A percentile compares a stretch with the other conserved stretches of the same genome.
These are phyloP conservation scores for Iris pallida DNA, from an alignment of 116 monocot species.

Conservation along the genomic window DNA sequence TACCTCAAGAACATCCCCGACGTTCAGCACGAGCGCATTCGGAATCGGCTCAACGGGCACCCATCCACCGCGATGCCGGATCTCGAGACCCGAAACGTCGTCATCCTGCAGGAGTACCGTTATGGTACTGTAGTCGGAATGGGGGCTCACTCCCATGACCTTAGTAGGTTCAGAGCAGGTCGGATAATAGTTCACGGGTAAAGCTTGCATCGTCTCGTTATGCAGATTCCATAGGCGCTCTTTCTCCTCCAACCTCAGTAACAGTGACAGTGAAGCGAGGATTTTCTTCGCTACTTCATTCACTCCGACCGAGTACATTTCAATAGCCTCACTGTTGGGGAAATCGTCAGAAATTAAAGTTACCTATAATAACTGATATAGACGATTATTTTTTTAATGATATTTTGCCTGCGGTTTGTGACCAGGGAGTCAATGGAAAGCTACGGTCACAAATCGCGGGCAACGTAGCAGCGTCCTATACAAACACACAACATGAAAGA, in stretches of 20 bases:
- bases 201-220: background rate
- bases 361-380: background rate
- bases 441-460: no score
- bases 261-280: background rate
- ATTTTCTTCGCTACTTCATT: slow-evolving; percentile 3
- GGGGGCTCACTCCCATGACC: slow-evolving; percentile 9
- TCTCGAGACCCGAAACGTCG: slow-evolving; percentile 13
- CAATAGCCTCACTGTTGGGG: slow-evolving; percentile 19
- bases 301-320: slow-evolving; percentile 16
- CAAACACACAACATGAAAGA: no score
- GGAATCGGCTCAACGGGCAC: slow-evolving; percentile 6
- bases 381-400: no score
- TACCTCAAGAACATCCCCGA: slow-evolving; percentile 21
- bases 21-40: slow-evolving; percentile 7
- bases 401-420: no score
- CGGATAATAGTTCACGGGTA: background rate
- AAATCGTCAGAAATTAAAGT: no score
- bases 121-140: slow-evolving; percentile 8
- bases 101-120: slow-evolving; percentile 20
- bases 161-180: background rate
- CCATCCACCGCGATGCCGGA: slow-evolving; percentile 10
- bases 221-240: slow-evolving; percentile 1
- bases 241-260: slow-evolving; percentile 13
- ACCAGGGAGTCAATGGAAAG: no score
- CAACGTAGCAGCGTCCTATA: no score